Evolutionary conservation across 306 rosid genomes (phyloP).

Genomic region (Lotus japonicus): DNA sequence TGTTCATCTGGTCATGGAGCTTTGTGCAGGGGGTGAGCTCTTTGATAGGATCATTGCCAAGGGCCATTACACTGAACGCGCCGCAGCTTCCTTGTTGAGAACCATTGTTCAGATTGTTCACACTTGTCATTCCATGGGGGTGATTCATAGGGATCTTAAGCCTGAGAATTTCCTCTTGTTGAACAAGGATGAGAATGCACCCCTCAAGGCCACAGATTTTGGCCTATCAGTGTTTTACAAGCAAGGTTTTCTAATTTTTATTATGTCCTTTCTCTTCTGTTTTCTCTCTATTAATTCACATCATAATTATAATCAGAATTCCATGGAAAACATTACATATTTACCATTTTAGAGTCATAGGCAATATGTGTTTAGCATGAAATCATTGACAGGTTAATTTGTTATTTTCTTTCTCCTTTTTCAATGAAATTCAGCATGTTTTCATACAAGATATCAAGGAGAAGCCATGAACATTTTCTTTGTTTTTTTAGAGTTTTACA

Average conservation of each 20-base stretch:
- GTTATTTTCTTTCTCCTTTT: too few species aligned
- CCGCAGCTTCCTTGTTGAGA: constrained; percentile 72
- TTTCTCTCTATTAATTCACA: background rate
- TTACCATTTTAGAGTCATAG: too few species aligned
- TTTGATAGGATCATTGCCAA: constrained; percentile 87
- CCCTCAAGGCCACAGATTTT: constrained; percentile 95
- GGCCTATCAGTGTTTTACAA: constrained; percentile 90
- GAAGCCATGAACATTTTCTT: too few species aligned
- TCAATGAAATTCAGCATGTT: too few species aligned
- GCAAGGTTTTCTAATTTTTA: constrained; percentile 69
- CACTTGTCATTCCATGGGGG: constrained; percentile 94
- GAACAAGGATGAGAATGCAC: constrained; percentile 70
- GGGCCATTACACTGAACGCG: constrained; percentile 95
- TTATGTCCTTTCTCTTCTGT: background rate
- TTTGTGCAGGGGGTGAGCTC: constrained; percentile 93
- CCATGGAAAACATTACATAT: too few species aligned
- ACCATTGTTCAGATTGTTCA: constrained; percentile 91
- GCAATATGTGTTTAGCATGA: too few species aligned
- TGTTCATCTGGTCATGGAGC: constrained; percentile 88
- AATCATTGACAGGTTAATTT: too few species aligned
- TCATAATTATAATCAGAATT: background rate
- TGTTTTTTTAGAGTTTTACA: too few species aligned
- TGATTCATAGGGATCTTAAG: constrained; percentile 94
- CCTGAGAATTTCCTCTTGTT: constrained; percentile 95
- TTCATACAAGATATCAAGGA: too few species aligned